Conservation (phyloP, 83 land plant genomes). For the Thuja plicata region DNA sequence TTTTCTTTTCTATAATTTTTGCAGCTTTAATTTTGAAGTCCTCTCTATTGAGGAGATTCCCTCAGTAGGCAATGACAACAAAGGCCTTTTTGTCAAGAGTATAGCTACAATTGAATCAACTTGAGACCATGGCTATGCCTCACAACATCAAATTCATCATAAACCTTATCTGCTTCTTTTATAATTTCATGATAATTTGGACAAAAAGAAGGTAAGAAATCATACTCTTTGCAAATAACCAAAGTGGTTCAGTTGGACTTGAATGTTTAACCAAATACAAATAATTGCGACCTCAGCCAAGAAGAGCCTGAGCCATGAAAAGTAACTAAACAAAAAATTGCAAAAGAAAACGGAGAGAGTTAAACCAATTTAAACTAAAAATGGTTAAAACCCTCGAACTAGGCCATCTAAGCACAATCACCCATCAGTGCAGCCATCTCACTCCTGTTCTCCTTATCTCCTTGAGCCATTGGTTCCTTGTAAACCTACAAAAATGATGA, state of each 20-base stretch:
- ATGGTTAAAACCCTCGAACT: not conserved
- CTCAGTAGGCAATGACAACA: too few species aligned
- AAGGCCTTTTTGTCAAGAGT: too few species aligned
- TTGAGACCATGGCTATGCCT: not conserved
- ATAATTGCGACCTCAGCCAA: not conserved
- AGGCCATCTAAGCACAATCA: not conserved
- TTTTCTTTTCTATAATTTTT: too few species aligned
- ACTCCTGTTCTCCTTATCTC: not conserved
- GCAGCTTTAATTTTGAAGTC: too few species aligned
- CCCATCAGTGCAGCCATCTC: not conserved
- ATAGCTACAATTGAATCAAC: too few species aligned
- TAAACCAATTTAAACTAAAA: too few species aligned
- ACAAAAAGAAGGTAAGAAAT: not conserved
- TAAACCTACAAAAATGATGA: not conserved
- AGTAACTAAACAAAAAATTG: not conserved
- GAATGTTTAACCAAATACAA: not conserved
- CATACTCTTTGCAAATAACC: not conserved
- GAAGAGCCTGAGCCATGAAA: not conserved
- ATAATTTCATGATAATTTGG: not conserved
- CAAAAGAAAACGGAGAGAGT: not conserved
- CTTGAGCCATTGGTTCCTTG: not conserved
- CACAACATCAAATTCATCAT: not conserved
- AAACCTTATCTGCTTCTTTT: not conserved
- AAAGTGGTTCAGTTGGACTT: not conserved
- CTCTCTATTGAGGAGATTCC: too few species aligned